phyloP scores from a whole-genome alignment of 352 stramenopile species.

The Globisporangium echinulatum region DNA sequence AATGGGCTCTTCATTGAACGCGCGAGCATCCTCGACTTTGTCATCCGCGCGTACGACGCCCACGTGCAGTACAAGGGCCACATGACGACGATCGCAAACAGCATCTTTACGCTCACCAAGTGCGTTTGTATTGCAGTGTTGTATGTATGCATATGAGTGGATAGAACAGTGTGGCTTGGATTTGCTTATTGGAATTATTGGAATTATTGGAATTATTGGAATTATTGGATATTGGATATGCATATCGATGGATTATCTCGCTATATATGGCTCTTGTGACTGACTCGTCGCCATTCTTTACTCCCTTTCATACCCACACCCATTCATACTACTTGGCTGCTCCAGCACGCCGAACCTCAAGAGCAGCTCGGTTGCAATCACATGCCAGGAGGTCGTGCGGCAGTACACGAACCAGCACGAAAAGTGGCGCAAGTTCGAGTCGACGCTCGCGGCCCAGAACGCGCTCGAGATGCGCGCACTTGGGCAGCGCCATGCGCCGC shows the following conservation, averaged over 20 bases:
- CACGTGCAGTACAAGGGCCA: slow-evolving; percentile 85
- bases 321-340: background rate
- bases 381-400: slow-evolving; percentile 74
- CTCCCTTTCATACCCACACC: background rate
- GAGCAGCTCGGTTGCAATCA: slow-evolving; percentile 39
- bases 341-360: slow-evolving; percentile 65
- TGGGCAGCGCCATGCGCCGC: slow-evolving; percentile 69
- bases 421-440: slow-evolving; percentile 74
- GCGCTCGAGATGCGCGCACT: slow-evolving; percentile 74
- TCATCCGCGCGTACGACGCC: slow-evolving; percentile 69
- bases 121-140: slow-evolving; percentile 21
- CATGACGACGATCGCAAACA: slow-evolving; percentile 87
- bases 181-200: too few relatives aligned
- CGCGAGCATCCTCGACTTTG: slow-evolving; percentile 76
- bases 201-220: too few relatives aligned
- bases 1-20: slow-evolving; percentile 70
- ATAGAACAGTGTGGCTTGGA: background rate
- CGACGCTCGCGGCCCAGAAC: slow-evolving; percentile 73
- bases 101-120: slow-evolving; percentile 84
- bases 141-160: background rate
- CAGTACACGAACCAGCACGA: slow-evolving; percentile 64
- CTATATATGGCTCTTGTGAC: background rate
- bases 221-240: background rate
- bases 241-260: too few relatives aligned
- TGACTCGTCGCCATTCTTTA: slow-evolving; percentile 1